Evolutionary conservation across 1,284 basidiomycete species (phyloP), one percentile per base, ranked within the genome.

Genomic region (Microstroma glucosiphilum): DNA sequence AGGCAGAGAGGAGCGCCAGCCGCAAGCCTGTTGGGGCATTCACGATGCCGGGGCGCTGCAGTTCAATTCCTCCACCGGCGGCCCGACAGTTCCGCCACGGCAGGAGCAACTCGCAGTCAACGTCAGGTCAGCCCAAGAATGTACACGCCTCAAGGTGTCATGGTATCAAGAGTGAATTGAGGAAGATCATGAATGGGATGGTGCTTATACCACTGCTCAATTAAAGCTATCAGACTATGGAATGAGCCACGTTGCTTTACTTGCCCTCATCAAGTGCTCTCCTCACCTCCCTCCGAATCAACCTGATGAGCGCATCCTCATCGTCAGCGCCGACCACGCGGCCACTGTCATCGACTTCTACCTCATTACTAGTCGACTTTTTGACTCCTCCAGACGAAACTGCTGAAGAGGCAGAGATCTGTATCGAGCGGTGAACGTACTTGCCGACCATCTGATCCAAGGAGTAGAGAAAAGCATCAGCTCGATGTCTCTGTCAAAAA

Each of bases 401-500:
- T 54, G 51, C 51, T 13, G 51, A 54, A 4, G 17, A 19, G n/a
- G 51, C 51, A 15, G 51, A 54, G 21, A 54, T 54, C 25, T 54
- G 21, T 19, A 54, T 54, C 13, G 51, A 54, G n/a, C 76, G 66
- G 61, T 74, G 66, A 19, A 77, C 76, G 62, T 76, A 78, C 63
- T 78, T 78, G 61, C 76, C 76, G 23, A 78, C 76, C 75, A 78
- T 78, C 60, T 61, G 60, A 58, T 21, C 2, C 21, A 40, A 25
- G 12, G 57, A 7, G 21, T 2, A 8, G 48, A 17, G 19, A 37
- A n/a, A 9, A 19, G 21, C 9, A 6, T n/a, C 17, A 46, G n/a
- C 17, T 23, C n/a, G 37, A 58, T 9, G 30, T 37, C 30, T 37
- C 9, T 48, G 43, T 48, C 17, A 4, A 48, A 43, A 3, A n/a